Percentiles rank a stretch among this genome's conserved stretches.
Evolutionary conservation across 305 asterid species (phyloP).

Genomic region (Fraxinus baroniana): DNA sequence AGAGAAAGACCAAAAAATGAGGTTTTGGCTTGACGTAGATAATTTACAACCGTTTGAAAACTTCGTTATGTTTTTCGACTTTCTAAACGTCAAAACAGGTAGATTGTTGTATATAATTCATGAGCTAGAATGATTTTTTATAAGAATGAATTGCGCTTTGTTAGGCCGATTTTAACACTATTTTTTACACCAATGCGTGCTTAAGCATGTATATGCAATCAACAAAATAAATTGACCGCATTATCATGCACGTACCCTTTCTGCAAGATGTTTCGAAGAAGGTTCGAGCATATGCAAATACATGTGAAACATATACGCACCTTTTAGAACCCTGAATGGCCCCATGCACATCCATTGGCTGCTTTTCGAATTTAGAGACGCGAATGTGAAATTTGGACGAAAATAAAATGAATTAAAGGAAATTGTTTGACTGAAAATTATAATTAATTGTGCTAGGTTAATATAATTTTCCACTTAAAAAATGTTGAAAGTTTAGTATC

Average conservation of each 20-base stretch:
- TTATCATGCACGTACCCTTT: neutral
- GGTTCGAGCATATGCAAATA: neutral
- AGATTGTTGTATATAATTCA: neutral
- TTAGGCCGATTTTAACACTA: neutral
- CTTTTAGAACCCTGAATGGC: neutral
- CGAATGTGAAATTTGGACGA: too few species aligned
- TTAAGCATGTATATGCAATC: neutral
- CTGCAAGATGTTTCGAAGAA: neutral
- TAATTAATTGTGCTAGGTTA: too few species aligned
- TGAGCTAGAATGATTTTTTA: neutral
- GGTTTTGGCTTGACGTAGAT: neutral
- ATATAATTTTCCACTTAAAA: too few species aligned
- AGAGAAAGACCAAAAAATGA: neutral
- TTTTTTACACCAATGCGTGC: neutral
- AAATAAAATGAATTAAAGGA: too few species aligned
- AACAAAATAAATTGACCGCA: neutral
- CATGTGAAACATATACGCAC: too few species aligned
- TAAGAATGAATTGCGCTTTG: neutral
- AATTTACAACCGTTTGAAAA: too few species aligned
- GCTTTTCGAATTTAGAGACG: neutral
- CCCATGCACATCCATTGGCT: neutral
- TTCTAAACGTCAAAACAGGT: neutral
- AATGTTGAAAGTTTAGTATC: too few species aligned
- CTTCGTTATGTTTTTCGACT: neutral
- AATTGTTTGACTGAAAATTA: too few species aligned